Evolutionary conservation across 31 red algal species (phyloP), one percentile per base, ranked within the genome.

Genomic region (Asparagopsis taxiformis): DNA sequence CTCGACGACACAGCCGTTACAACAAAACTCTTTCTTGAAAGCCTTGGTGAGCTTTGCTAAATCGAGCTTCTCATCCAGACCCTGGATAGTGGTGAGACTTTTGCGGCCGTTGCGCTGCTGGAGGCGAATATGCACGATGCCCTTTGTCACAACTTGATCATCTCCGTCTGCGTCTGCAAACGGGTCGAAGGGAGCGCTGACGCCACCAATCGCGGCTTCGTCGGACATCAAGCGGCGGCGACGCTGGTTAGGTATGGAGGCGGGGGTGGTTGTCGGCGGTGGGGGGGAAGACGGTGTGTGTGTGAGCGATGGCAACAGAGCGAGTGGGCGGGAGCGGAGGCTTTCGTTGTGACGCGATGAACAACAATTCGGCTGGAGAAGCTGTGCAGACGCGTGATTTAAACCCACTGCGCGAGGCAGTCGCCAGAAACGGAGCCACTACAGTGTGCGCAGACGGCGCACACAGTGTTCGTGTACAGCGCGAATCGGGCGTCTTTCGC

Each of bases 1-100:
- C 48, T 99, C 87, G 33, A 94, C 91, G 43, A 99, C 91, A 21
- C 80, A 91, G 30, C 96, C 96, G 88, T 99, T 99, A 75, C 96
- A 99, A 72, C 91, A 99, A 76, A 99, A 99, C 66, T 95, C 91
- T 76, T 99, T 99, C 77, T 99, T 99, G 61, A 99, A 99, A 35
- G 96, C 96, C 80, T 99, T 99, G 28, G 87, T 94, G 33, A 99
- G 57, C 82, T 94, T 94, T 25, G 84, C 68, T 17, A 99, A 67
- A 55, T 99, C 92, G 39, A 99, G 34, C 63, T 95, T 92, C 15
- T 84, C 84, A 71, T 91, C 84, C 57, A 99, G 75, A 16, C 96
- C 96, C 68, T 94, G 91, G 65, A 99, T 90, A 23, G 96, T 99
- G 17, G 96, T 99, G 37, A 99, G 65, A 20, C 70, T 86, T 81